Percentiles rank a stretch among this genome's conserved stretches.
phyloP scores from a whole-genome alignment of 495 filamentous ascomycete species.

The Rhypophila decipiens region DNA sequence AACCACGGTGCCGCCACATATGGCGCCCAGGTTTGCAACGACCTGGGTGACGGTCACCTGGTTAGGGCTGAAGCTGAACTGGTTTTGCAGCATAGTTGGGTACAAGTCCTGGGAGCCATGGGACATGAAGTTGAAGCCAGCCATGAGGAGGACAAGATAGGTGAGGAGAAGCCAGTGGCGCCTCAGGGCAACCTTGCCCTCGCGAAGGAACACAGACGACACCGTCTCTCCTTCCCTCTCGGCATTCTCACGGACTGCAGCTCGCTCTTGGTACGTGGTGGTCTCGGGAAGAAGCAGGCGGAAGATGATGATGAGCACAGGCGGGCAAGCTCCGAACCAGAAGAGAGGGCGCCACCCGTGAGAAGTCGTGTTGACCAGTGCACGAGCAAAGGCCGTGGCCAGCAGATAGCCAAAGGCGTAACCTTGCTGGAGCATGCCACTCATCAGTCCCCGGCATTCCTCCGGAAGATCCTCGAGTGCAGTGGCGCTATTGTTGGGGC shows the following conservation, averaged over 20 bases:
- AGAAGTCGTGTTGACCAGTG: conserved; percentile 61
- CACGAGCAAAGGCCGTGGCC: conserved; percentile 69
- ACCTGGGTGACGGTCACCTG: conserved; percentile 79
- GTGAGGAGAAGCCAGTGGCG: conserved; percentile 72
- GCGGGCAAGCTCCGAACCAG: conserved; percentile 79
- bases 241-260: conserved; percentile 43
- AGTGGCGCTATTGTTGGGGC: conserved; percentile 53
- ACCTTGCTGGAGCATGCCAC: conserved; percentile 79
- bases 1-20: conserved; percentile 67
- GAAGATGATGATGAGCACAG: conserved; percentile 74
- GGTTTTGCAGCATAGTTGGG: conserved; percentile 73
- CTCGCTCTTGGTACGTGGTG: conserved; percentile 55
- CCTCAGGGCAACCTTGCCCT: conserved; percentile 70
- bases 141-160: conserved; percentile 81
- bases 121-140: conserved; percentile 90
- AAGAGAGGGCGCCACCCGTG: conserved; percentile 77
- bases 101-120: conserved; percentile 92
- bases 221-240: conserved; percentile 33
- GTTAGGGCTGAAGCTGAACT: conserved; percentile 66
- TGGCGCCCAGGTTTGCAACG: conserved; percentile 76
- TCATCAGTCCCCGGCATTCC: conserved; percentile 67
- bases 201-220: conserved; percentile 58
- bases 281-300: conserved; percentile 75
- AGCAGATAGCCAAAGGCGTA: conserved; percentile 86
- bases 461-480: conserved; percentile 78